Conservation (phyloP, 345 rosid species). For the Eutrema heterophyllum region DNA sequence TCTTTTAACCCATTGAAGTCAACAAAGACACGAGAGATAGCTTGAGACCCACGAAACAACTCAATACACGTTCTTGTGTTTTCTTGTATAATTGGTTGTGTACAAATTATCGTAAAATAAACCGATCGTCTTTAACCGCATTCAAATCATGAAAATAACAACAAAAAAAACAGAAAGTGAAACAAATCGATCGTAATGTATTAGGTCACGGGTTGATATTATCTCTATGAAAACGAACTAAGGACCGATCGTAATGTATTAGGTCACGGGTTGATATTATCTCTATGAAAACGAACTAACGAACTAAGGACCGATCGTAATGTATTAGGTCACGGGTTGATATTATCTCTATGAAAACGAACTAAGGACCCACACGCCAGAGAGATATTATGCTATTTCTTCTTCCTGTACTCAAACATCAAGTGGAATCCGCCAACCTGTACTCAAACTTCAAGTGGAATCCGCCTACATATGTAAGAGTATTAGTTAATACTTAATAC, state of each 20-base stretch:
- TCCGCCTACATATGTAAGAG: too few species aligned
- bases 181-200: not conserved
- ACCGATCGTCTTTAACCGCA: not conserved
- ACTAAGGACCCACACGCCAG: too few species aligned
- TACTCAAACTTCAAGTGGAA: too few species aligned
- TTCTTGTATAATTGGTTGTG: not conserved
- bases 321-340: constrained; percentile 23
- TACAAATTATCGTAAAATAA: not conserved
- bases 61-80: not conserved
- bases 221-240: constrained; percentile 14
- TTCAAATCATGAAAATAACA: not conserved
- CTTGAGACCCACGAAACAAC: constrained; percentile 17
- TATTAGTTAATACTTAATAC: too few species aligned
- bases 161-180: not conserved
- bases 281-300: constrained; percentile 15
- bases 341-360: constrained; percentile 10
- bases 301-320: too few species aligned
- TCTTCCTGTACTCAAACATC: too few species aligned
- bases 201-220: constrained; percentile 16
- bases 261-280: constrained; percentile 17
- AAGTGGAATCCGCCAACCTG: too few species aligned
- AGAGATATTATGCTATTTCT: too few species aligned
- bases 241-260: too few species aligned
- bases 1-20: not conserved
- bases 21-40: not conserved